phyloP scores from a whole-genome alignment of 2,329 filamentous ascomycete species.

The Albifimbria verrucaria region DNA sequence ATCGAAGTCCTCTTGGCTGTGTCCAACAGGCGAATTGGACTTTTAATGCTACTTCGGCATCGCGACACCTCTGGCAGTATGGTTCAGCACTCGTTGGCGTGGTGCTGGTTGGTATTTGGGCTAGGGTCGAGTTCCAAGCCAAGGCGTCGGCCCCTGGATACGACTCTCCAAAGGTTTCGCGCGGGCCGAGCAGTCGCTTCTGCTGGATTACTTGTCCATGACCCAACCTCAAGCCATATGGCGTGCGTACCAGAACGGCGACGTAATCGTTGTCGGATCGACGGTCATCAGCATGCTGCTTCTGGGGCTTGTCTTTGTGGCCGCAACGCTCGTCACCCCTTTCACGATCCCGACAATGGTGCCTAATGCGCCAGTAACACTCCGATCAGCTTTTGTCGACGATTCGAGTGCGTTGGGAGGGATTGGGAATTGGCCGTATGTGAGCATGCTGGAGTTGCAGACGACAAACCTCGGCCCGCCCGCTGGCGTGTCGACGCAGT shows the following conservation, averaged over 20 bases:
- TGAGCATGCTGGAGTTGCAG: conserved; percentile 30
- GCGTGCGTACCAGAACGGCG: conserved; percentile 26
- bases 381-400: conserved; percentile 26
- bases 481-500: conserved; percentile 27
- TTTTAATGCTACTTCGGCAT: conserved; percentile 19
- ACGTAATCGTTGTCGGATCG: conserved; percentile 28
- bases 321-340: conserved; percentile 33
- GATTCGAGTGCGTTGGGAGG: conserved; percentile 18
- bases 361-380: conserved; percentile 17
- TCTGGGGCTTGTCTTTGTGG: conserved; percentile 29
- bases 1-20: conserved; percentile 27
- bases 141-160: conserved; percentile 33
- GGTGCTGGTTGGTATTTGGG: conserved; percentile 29
- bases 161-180: conserved; percentile 26
- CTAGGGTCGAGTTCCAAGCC: conserved; percentile 36
- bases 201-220: conserved; percentile 33
- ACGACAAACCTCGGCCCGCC: conserved; percentile 23
- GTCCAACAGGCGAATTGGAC: conserved; percentile 25
- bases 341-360: conserved; percentile 20
- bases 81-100: conserved; percentile 29
- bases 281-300: conserved; percentile 25
- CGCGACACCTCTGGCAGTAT: conserved; percentile 35
- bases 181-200: conserved; percentile 26
- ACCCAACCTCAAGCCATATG: conserved; percentile 22
- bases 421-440: conserved; percentile 25